Evolutionary conservation across 805 yeast species (phyloP), one percentile per base, ranked within the genome.

Genomic region (Lipomyces yamanashiensis): DNA sequence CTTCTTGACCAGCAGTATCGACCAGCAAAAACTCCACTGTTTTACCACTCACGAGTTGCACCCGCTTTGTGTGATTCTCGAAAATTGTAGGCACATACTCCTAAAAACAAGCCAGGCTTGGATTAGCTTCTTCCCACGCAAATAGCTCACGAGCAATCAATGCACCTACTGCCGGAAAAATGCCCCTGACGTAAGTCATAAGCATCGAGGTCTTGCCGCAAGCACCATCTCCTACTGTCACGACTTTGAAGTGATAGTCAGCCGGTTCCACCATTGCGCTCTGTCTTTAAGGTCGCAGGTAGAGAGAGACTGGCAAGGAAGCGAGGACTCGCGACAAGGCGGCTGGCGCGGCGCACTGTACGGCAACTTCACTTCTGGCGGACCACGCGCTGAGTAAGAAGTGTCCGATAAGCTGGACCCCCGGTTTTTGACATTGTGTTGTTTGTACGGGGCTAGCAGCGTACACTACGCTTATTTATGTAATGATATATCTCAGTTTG

Each of bases 1-100:
- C 95, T 75, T 90, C 96, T 76, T 89, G 95, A 2, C 96, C 95
- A 0, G 96, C 96, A 0, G 96, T 89, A 73, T 90, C 97, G 96
- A 96, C 90, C 37, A 90, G 75, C 0, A 90, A 89, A 68, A 90
- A 75, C 71, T 87, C 92, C 21, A 88, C 80, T n/a, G 75, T 68
- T 70, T 84, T 82, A 34, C 81, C 80, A 41, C 79, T 77, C 0
- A 82, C 78, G 1, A 81, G 78, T 43, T 72, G 74, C 1, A 87
- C 84, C 45, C 81, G 81, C 8, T 88, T 83, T 12, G 85, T 85
- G 73, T 88, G 88, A 74, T 88, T 89, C 68, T 89, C 96, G 76
- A 90, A 89, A 36, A 90, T 87, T 0, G 95, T 89, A 0, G 96
- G 96, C 7, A 89, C 88, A 72, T 91, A 88, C 8, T 81, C 80